Evolutionary conservation across 805 yeast species (phyloP).

Genomic region (Candida piceae): DNA sequence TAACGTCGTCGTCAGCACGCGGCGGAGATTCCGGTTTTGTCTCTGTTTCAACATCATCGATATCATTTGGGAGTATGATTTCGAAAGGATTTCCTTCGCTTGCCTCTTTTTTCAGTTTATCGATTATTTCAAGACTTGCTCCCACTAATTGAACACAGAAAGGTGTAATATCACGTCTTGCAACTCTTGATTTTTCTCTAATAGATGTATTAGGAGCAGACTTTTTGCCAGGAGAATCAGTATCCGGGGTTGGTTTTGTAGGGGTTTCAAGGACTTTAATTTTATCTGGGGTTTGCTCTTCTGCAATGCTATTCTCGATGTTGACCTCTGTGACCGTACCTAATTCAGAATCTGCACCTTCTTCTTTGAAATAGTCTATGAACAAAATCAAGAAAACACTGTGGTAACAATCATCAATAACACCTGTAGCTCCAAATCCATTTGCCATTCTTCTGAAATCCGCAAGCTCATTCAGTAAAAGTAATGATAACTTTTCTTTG

Average conservation of each 20-base stretch:
- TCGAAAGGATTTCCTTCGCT: conserved; percentile 20
- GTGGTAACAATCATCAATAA: conserved; percentile 68
- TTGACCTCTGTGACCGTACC: not conserved
- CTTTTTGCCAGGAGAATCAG: not conserved
- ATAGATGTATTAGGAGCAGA: conserved; percentile 19
- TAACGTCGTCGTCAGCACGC: no score
- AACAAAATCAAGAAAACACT: conserved; percentile 53
- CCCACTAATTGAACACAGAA: conserved; percentile 25
- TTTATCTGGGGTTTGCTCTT: not conserved
- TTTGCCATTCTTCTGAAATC: conserved; percentile 70
- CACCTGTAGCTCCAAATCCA: conserved; percentile 75
- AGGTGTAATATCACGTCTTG: conserved; percentile 43
- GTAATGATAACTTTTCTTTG: conserved; percentile 34
- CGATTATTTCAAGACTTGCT: conserved; percentile 17
- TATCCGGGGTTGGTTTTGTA: conserved; percentile 4
- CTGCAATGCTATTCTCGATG: not conserved
- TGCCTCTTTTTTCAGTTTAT: conserved; percentile 17
- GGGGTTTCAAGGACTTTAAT: not conserved
- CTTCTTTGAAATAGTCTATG: conserved; percentile 9
- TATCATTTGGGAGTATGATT: not conserved
- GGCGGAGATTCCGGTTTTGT: not conserved
- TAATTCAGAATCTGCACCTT: not conserved
- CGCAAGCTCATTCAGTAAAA: conserved; percentile 44
- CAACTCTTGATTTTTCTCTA: conserved; percentile 38
- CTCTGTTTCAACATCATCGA: not conserved